These are phyloP conservation scores for Aspergillus coremiiformis DNA, from an alignment of 495 filamentous ascomycete species.

Conservation along the genomic window DNA sequence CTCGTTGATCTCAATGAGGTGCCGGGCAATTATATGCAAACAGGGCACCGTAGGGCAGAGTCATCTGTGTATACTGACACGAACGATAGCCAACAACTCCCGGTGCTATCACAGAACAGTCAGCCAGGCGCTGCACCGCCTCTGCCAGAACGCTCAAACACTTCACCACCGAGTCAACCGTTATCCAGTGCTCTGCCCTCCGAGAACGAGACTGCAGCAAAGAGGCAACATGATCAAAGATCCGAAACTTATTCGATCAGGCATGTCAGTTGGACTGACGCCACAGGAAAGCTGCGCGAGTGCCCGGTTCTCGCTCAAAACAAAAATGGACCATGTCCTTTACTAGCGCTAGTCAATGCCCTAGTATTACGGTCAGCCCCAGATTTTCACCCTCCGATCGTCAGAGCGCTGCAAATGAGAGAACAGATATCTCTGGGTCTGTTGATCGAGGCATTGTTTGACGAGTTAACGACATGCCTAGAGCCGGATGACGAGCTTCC, in stretches of 20 bases:
- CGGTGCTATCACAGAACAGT: background rate
- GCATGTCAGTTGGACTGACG: constrained; percentile 55
- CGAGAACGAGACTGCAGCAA: constrained; percentile 30
- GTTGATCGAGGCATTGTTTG: constrained; percentile 79
- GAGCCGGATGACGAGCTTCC: constrained; percentile 55
- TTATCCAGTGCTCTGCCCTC: constrained; percentile 14
- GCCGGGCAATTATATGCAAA: constrained; percentile 2
- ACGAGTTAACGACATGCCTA: constrained; percentile 72
- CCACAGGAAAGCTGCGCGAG: constrained; percentile 34
- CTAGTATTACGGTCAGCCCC: constrained; percentile 71
- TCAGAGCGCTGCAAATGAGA: constrained; percentile 64
- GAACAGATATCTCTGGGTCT: constrained; percentile 85
- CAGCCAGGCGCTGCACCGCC: constrained; percentile 5
- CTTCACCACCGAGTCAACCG: constrained; percentile 4
- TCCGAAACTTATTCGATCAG: constrained; percentile 66
- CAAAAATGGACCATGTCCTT: constrained; percentile 85
- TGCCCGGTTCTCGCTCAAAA: constrained; percentile 88
- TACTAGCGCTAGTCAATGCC: constrained; percentile 91
- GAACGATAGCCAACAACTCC: background rate
- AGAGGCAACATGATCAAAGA: constrained; percentile 38
- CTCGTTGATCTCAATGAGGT: constrained; percentile 32
- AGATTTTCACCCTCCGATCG: constrained; percentile 56
- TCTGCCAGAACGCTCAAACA: constrained; percentile 2
- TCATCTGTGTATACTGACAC: constrained; percentile 14
- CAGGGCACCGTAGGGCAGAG: constrained; percentile 1